Conservation (phyloP, 2,329 filamentous ascomycete species). For the Trichocomaceae sp. region DNA sequence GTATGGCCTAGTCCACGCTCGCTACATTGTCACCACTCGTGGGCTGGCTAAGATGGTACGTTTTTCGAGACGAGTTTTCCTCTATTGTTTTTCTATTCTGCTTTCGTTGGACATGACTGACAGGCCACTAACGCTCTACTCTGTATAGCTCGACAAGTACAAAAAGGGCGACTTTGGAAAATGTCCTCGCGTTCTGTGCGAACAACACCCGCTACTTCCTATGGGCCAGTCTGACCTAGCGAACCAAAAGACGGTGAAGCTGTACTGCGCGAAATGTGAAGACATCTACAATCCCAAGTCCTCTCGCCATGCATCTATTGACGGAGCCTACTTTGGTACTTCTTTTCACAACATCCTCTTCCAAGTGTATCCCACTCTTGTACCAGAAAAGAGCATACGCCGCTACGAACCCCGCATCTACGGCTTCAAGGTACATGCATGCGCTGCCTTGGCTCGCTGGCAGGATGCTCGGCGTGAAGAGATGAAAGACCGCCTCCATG, state of each 20-base stretch:
- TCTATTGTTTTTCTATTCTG: conserved; percentile 1
- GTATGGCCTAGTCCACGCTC: conserved; percentile 90
- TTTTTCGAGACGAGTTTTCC: conserved; percentile 19
- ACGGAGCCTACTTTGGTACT: conserved; percentile 96
- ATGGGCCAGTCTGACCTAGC: conserved; percentile 90
- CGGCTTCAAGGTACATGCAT: conserved; percentile 90
- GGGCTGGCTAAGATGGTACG: conserved; percentile 91
- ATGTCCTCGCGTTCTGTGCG: conserved; percentile 92
- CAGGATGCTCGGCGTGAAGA: conserved; percentile 74
- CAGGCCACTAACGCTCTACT: conserved; percentile 10
- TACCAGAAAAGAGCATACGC: conserved; percentile 76
- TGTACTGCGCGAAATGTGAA: conserved; percentile 95
- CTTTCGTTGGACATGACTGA: not conserved
- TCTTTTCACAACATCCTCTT: conserved; percentile 99
- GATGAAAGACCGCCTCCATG: conserved; percentile 70
- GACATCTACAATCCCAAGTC: conserved; percentile 99
- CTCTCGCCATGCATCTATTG: conserved; percentile 86
- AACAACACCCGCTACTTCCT: conserved; percentile 84
- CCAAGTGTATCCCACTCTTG: conserved; percentile 88
- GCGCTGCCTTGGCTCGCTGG: conserved; percentile 83
- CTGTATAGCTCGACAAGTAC: conserved; percentile 83
- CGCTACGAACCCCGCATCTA: conserved; percentile 87
- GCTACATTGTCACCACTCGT: conserved; percentile 93
- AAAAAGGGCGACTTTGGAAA: conserved; percentile 98
- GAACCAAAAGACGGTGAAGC: conserved; percentile 83